Evolutionary conservation across 2,329 filamentous ascomycete species (phyloP).

Genomic region (Sclerotiophoma versabilis): DNA sequence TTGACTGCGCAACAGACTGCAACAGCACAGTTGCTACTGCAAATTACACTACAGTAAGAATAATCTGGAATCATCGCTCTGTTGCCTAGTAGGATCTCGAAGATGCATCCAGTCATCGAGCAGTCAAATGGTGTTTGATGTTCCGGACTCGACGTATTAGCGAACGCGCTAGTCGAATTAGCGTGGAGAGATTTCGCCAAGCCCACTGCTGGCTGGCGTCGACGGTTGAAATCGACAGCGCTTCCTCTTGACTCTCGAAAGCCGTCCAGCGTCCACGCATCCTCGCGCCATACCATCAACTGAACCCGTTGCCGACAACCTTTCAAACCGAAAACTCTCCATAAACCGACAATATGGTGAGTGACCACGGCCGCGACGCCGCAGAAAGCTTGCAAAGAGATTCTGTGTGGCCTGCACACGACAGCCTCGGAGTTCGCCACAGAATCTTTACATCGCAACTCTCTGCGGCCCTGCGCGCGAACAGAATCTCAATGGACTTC

Average conservation of each 20-base stretch:
- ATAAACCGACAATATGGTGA: slow-evolving; percentile 52
- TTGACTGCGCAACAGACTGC: slow-evolving; percentile 7
- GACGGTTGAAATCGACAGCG: slow-evolving; percentile 9
- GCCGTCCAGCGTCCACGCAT: slow-evolving; percentile 43
- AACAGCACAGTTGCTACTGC: slow-evolving; percentile 1
- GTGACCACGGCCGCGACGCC: slow-evolving; percentile 27
- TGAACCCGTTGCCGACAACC: slow-evolving; percentile 38
- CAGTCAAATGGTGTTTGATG: slow-evolving; percentile 1
- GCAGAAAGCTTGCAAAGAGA: slow-evolving; percentile 16
- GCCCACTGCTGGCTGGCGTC: slow-evolving; percentile 1
- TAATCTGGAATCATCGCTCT: not conserved
- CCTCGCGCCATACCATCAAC: slow-evolving; percentile 46
- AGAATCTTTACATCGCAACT: slow-evolving; percentile 33
- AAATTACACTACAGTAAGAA: not conserved
- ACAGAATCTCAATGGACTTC: slow-evolving; percentile 20
- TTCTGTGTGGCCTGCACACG: slow-evolving; percentile 37
- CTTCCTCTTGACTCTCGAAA: slow-evolving; percentile 23
- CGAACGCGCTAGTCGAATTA: slow-evolving; percentile 16
- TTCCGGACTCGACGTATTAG: slow-evolving; percentile 12
- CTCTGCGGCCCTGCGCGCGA: slow-evolving; percentile 21
- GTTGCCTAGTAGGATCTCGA: slow-evolving; percentile 5
- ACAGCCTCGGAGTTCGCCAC: slow-evolving; percentile 44
- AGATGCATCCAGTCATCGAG: not conserved
- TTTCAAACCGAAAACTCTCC: slow-evolving; percentile 37
- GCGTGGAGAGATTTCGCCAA: slow-evolving; percentile 6